Conservation (phyloP, 2,329 filamentous ascomycete species). For the Aspergillus phoenicis region DNA sequence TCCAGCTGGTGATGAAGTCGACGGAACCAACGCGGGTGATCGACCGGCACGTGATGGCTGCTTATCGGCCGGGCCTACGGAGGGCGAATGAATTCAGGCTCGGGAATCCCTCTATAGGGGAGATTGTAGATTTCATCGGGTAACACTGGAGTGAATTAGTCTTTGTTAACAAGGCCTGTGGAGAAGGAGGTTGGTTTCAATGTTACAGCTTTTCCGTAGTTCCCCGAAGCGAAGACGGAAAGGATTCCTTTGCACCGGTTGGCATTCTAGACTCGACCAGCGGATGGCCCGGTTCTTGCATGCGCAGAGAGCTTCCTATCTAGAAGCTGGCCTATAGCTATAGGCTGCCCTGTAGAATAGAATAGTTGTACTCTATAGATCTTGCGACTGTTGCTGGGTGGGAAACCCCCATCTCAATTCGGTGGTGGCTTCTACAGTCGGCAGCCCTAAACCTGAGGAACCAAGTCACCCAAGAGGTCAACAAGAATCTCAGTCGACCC, state of each 20-base stretch:
- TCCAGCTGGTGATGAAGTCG: constrained; percentile 19
- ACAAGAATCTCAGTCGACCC: too few relatives aligned
- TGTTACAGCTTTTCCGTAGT: background rate
- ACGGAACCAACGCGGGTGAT: constrained; percentile 29
- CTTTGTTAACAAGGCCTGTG: background rate
- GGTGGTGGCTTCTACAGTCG: too few relatives aligned
- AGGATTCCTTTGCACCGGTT: background rate
- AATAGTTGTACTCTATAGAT: too few relatives aligned
- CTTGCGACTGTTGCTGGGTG: too few relatives aligned
- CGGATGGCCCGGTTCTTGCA: background rate
- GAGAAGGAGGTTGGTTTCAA: background rate
- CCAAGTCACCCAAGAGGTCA: too few relatives aligned
- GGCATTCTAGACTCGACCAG: background rate
- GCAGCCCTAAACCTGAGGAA: too few relatives aligned
- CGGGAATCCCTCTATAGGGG: background rate
- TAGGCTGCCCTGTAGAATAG: too few relatives aligned
- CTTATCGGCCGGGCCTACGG: constrained; percentile 22
- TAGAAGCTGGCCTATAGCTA: too few relatives aligned
- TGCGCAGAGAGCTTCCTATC: too few relatives aligned
- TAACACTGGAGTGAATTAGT: background rate
- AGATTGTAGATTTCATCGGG: background rate
- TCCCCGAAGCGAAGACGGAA: background rate
- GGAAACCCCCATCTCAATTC: too few relatives aligned
- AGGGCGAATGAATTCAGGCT: background rate
- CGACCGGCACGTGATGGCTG: constrained; percentile 35